phyloP scores from a whole-genome alignment of 345 rosid genomes.

The Citrus maxima region DNA sequence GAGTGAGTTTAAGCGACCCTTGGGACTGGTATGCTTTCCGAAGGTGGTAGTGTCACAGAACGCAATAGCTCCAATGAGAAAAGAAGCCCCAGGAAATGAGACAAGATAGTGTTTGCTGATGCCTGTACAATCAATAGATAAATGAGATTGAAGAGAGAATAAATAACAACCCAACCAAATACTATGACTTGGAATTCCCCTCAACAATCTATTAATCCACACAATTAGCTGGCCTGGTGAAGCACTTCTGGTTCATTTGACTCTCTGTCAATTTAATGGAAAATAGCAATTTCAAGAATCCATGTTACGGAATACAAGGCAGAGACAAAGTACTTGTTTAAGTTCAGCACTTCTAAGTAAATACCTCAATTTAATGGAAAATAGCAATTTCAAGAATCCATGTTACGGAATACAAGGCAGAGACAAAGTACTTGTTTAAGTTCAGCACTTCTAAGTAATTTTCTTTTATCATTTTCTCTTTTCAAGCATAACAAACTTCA shows the following conservation, averaged over 20 bases:
- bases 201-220: neutral
- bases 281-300: neutral
- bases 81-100: conserved; percentile 90
- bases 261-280: neutral
- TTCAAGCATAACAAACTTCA: neutral
- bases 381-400: neutral
- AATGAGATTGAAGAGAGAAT: neutral
- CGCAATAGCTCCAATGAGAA: conserved; percentile 91
- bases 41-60: conserved; percentile 73
- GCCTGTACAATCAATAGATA: conserved; percentile 56
- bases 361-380: neutral
- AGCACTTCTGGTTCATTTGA: neutral
- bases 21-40: conserved; percentile 50
- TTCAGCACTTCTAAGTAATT: neutral
- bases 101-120: conserved; percentile 87
- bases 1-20: conserved; percentile 41
- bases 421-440: neutral
- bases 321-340: neutral
- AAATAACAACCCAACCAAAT: neutral
- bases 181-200: neutral
- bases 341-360: neutral
- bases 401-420: neutral
- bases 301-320: neutral
- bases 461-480: neutral
- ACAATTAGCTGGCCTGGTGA: neutral